A percentile compares a stretch with the other conserved stretches of the same genome.
phyloP scores from a whole-genome alignment of 2,329 filamentous ascomycete species.

The Nothophaeocryptopus gaeumannii region DNA sequence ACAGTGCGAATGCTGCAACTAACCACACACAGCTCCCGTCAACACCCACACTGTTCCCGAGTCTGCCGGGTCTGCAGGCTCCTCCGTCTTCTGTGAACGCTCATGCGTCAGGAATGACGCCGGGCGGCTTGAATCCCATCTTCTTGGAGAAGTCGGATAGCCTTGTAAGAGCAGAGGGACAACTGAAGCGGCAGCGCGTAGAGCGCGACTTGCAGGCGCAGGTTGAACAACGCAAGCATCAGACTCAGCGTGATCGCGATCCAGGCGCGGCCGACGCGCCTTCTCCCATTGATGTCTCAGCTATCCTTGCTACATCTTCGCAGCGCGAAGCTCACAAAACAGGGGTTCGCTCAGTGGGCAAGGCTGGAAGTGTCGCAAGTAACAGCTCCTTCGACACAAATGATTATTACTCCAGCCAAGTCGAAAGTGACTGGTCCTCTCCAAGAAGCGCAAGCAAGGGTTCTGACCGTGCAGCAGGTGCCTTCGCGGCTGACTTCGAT shows the following conservation, averaged over 20 bases:
- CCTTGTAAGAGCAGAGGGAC: slow-evolving; percentile 76
- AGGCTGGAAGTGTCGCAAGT: slow-evolving; percentile 48
- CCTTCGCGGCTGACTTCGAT: slow-evolving; percentile 29
- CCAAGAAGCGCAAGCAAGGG: slow-evolving; percentile 42
- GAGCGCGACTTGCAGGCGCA: slow-evolving; percentile 77
- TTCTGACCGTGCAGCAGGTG: slow-evolving; percentile 46
- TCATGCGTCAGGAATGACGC: not conserved
- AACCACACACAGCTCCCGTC: slow-evolving; percentile 22
- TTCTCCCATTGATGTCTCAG: slow-evolving; percentile 42
- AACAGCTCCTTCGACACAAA: slow-evolving; percentile 82
- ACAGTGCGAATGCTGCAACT: slow-evolving; percentile 22
- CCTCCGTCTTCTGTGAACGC: slow-evolving; percentile 17
- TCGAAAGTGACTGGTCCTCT: slow-evolving; percentile 68
- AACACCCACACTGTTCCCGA: slow-evolving; percentile 8
- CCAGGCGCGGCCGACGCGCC: slow-evolving; percentile 45
- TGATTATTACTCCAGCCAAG: slow-evolving; percentile 91
- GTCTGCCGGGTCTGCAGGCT: slow-evolving; percentile 26
- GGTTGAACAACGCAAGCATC: slow-evolving; percentile 60
- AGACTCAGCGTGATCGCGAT: slow-evolving; percentile 49
- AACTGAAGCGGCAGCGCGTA: slow-evolving; percentile 74
- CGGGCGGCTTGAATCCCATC: slow-evolving; percentile 70
- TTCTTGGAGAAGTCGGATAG: slow-evolving; percentile 83
- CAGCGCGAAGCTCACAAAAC: slow-evolving; percentile 66
- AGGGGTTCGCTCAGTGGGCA: slow-evolving; percentile 56
- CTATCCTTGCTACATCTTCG: slow-evolving; percentile 58